Conservation (phyloP, 1,284 basidiomycete species). For the Papiliotrema terrestris region DNA sequence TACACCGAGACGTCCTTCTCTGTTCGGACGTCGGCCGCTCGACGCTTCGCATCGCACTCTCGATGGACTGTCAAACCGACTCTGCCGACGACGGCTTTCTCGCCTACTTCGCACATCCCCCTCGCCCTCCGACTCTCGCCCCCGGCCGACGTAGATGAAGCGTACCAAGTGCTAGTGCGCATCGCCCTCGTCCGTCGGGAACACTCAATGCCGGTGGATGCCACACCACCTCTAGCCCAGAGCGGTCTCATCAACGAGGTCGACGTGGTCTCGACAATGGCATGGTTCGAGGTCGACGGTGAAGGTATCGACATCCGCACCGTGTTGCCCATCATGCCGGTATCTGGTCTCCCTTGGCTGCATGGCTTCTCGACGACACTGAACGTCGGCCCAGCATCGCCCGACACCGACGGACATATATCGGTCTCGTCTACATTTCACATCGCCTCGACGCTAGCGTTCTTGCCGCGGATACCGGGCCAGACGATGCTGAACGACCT, state of each 20-base stretch:
- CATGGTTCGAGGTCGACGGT: conserved; percentile 32
- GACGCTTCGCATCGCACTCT: background rate
- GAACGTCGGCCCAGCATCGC: conserved; percentile 17
- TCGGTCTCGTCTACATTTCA: conserved; percentile 47
- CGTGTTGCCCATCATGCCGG: conserved; percentile 19
- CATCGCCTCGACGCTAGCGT: conserved; percentile 28
- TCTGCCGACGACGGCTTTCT: conserved; percentile 37
- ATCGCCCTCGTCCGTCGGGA: conserved; percentile 24
- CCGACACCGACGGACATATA: conserved; percentile 7
- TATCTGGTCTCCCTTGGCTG: conserved; percentile 9
- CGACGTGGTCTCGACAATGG: conserved; percentile 46
- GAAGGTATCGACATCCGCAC: conserved; percentile 13
- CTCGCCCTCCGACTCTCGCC: conserved; percentile 27
- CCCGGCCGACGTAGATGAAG: conserved; percentile 8
- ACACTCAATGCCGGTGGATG: conserved; percentile 10
- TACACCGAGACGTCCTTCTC: conserved; percentile 21
- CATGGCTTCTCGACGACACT: conserved; percentile 30
- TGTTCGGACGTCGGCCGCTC: conserved; percentile 14
- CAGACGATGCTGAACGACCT: conserved; percentile 5
- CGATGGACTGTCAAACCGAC: conserved; percentile 29
- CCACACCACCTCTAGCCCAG: conserved; percentile 8
- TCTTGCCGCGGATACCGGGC: conserved; percentile 28
- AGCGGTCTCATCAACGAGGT: conserved; percentile 34
- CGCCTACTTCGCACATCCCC: conserved; percentile 41
- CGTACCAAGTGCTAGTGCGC: conserved; percentile 23